Base-by-base conservation (phyloP, 2,329 filamentous ascomycete genomes). In the Coniochaeta pulveracea region DNA sequence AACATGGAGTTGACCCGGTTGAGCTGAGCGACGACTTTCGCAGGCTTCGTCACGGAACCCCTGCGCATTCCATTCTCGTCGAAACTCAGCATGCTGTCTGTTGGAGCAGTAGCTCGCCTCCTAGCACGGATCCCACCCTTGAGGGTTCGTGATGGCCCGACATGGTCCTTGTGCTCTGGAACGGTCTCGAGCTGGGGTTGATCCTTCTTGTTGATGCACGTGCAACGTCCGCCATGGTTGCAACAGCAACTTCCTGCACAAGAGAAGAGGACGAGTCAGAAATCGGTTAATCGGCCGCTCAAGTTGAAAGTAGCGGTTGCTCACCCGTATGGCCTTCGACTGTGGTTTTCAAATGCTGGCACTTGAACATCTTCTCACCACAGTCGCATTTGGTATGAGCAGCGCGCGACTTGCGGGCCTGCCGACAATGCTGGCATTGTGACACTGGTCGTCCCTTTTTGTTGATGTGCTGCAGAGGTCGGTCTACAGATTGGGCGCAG, bases 371-470 rank as follows among this genome's bases (percentile, higher is more conserved):
- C 70, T 93, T 95, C 60, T 93, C 85, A 55, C 85, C 88, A 60
- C 91, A 98, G 60, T 96, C 88, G 63, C 91, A 98, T 60, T 91
- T 93, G 52, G 91, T 76, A 60, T 96, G 91, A 43, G 89, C 85
- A 38, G 88, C 80, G 49, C 91, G 85, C 58, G 85, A 89, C 71
- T 96, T 96, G 64, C 91, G 88, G 69, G 93, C 81, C 46, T 82
- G 76, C 57, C 91, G 89, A 64, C 91, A 98, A 64, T 98, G 91
- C 47, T 85, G 76, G 63, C 91, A 98, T 78, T 98, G 91, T 49
- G 91, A 94, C 47, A 96, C 86, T 41, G 91, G 91, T 42, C 89
- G 83, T 52, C 89, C 89, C 67, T 96, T 96, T 60, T 93, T 94
- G 61, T 93, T 93, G 65, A 95, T 93, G 57, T 93, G 85, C 52